Evolutionary conservation across 805 yeast species (phyloP), one percentile per base, ranked within the genome.

Genomic region (Candida orba): DNA sequence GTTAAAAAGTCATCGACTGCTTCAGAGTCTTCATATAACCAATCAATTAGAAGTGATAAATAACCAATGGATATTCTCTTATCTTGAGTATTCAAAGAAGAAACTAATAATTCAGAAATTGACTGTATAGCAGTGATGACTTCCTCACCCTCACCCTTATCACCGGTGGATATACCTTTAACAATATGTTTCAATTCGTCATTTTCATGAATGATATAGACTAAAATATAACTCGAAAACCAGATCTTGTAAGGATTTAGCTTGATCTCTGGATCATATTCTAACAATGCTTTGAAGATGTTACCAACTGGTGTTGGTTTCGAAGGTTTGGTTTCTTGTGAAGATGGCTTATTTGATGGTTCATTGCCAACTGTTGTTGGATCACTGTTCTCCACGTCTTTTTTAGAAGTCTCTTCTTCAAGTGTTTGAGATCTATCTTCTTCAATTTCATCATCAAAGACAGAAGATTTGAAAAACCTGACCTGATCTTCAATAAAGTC

Each of bases 211-310:
- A 89, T 73, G 3, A 89, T 58, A 43, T 75, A 76, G 36, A 84
- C 68, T 20, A 91, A 58, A 4, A 87, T 66, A 4, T 79, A 73
- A 3, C 84, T 68, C 0, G 96, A 78, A 63, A 91, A 90, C 93
- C 95, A 93, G 1, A 79, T 64, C 54, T 80, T 78, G 58, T 89
- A 93, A 0, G 99, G 97, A 52, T 93, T 91, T 30, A 90, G 63
- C 42, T 80, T 76, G 39, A 72, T 60, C 18, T 79, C 83, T 3
- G 80, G 76, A 50, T 90, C 91, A 54, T 84, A 87, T 50, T 84
- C 91, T 51, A 88, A 72, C 7, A 93, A 62, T 0, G 84, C 75
- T 23, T 78, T 67, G 45, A 93, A 79, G 1, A 93, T 63, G 58
- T 88, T 89, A 3, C 77, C 81, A 41, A 58, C 59, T 35, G 66